These are phyloP conservation scores for Colletotrichum trifolii DNA, from an alignment of 2,329 filamentous ascomycete species.

Conservation along the genomic window DNA sequence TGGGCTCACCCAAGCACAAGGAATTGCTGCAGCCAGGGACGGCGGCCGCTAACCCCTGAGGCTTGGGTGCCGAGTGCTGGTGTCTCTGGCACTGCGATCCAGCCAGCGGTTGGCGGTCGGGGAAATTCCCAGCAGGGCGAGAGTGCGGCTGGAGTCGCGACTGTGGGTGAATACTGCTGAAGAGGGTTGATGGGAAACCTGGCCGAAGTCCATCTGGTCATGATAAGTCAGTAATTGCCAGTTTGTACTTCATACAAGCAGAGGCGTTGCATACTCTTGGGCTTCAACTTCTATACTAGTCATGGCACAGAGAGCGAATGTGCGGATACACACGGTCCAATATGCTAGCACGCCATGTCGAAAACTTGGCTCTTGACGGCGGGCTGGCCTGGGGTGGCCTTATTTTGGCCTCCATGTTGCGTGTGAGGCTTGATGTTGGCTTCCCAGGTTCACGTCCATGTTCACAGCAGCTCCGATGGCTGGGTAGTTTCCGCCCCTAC, in stretches of 20 bases:
- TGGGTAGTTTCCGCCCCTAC: slow-evolving; percentile 10
- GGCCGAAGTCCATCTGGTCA: slow-evolving; percentile 23
- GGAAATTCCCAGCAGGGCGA: slow-evolving; percentile 12
- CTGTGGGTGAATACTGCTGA: neutral
- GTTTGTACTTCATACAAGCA: too few relatives aligned
- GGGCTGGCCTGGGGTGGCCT: slow-evolving; percentile 17
- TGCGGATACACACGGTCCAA: neutral
- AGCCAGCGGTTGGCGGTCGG: neutral
- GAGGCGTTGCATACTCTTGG: too few relatives aligned
- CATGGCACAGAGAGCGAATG: too few relatives aligned
- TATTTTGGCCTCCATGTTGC: slow-evolving; percentile 11
- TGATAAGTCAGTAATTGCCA: too few relatives aligned
- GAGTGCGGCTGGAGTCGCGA: neutral
- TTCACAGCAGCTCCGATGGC: neutral
- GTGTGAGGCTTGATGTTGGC: slow-evolving; percentile 11
- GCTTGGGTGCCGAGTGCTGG: too few relatives aligned
- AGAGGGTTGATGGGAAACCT: slow-evolving; percentile 2
- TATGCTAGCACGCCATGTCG: slow-evolving; percentile 25
- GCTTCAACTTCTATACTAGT: too few relatives aligned
- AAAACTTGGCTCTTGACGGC: slow-evolving; percentile 21
- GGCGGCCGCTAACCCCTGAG: too few relatives aligned
- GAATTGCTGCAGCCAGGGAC: too few relatives aligned
- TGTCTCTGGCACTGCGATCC: too few relatives aligned
- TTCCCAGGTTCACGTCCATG: slow-evolving; percentile 1
- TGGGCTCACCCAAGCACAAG: slow-evolving; percentile 9